Evolutionary conservation across 345 rosid species (phyloP).

Genomic region (Melastoma malabathricum): DNA sequence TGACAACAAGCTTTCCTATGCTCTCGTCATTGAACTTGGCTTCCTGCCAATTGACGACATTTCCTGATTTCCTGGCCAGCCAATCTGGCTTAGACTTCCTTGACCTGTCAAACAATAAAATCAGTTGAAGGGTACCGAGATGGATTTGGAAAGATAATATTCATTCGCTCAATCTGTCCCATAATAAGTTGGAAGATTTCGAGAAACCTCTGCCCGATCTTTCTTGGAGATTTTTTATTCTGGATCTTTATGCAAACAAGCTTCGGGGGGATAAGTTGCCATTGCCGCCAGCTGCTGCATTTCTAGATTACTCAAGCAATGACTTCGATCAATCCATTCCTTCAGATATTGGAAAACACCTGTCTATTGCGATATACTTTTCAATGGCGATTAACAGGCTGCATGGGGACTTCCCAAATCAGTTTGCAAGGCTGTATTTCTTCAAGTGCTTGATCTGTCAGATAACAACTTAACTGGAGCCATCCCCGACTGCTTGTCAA

Average conservation of each 20-base stretch:
- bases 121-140: neutral
- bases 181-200: neutral
- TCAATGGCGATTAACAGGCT: slow-evolving; percentile 6
- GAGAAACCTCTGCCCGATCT: neutral
- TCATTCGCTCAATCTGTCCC: slow-evolving; percentile 6
- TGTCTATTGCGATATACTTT: neutral
- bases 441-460: slow-evolving; percentile 6
- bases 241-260: slow-evolving; percentile 8
- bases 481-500: slow-evolving; percentile 4
- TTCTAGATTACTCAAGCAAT: slow-evolving; percentile 8
- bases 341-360: neutral
- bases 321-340: neutral
- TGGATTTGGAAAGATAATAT: slow-evolving; percentile 12
- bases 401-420: neutral
- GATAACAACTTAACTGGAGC: neutral
- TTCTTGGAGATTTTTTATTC: neutral
- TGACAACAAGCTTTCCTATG: neutral
- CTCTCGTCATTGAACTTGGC: slow-evolving; percentile 1
- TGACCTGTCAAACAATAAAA: slow-evolving; percentile 7
- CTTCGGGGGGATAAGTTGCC: slow-evolving; percentile 3
- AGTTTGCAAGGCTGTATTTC: slow-evolving; percentile 4
- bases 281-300: neutral
- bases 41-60: slow-evolving; percentile 1
- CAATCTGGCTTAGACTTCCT: neutral
- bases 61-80: slow-evolving; percentile 4